These are phyloP conservation scores for Blastobotrys robertii DNA, from an alignment of 805 yeast genomes.

Conservation along the genomic window DNA sequence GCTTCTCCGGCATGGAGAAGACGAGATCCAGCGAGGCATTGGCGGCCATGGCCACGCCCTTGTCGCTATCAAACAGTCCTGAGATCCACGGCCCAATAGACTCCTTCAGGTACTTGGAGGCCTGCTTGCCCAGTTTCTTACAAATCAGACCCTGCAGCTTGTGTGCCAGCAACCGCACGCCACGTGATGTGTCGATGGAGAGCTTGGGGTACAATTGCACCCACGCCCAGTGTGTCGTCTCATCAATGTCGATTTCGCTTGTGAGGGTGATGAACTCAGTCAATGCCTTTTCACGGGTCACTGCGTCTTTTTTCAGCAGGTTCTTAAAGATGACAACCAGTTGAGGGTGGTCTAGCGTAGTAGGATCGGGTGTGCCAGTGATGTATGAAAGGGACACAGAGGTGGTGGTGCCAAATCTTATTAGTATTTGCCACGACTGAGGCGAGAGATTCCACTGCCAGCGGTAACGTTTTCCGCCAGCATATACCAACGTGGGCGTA, in stretches of 20 bases:
- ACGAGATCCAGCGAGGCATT: slow-evolving; percentile 37
- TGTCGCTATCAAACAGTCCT: slow-evolving; percentile 64
- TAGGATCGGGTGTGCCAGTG: slow-evolving; percentile 69
- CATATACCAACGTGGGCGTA: background rate
- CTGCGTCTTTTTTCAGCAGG: slow-evolving; percentile 65
- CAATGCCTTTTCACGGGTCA: slow-evolving; percentile 78
- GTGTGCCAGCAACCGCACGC: slow-evolving; percentile 54
- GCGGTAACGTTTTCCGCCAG: background rate
- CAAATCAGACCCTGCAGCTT: slow-evolving; percentile 52
- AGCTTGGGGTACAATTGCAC: slow-evolving; percentile 75
- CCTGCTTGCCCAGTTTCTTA: slow-evolving; percentile 40
- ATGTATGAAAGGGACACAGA: slow-evolving; percentile 60
- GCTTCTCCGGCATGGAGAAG: slow-evolving; percentile 47
- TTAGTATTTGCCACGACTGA: too few species aligned
- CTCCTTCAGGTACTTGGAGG: slow-evolving; percentile 58
- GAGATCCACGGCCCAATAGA: slow-evolving; percentile 64
- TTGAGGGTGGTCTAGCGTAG: slow-evolving; percentile 36
- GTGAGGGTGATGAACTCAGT: slow-evolving; percentile 38
- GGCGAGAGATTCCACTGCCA: background rate
- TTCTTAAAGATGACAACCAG: slow-evolving; percentile 63
- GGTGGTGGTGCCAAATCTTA: background rate
- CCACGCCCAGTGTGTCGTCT: slow-evolving; percentile 51
- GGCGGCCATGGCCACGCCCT: slow-evolving; percentile 46
- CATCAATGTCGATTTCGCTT: slow-evolving; percentile 33
- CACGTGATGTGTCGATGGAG: slow-evolving; percentile 58